A percentile compares a stretch with the other conserved stretches of the same genome.
Evolutionary conservation across 352 stramenopile species (phyloP).

Genomic region (Peronospora belbahrii): DNA sequence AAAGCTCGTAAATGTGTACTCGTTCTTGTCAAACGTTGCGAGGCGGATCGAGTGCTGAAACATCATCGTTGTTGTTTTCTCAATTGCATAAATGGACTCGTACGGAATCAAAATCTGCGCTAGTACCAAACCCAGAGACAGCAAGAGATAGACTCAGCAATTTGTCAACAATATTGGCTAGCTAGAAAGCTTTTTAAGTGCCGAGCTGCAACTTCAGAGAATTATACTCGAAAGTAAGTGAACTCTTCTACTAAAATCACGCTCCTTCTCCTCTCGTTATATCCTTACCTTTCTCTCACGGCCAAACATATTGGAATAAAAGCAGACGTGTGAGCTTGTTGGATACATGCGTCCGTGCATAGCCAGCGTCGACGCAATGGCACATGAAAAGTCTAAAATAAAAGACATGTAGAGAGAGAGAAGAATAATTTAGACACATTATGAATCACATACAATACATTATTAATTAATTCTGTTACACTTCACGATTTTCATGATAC

Average conservation of each 20-base stretch:
- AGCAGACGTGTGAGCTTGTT: slow-evolving; percentile 72
- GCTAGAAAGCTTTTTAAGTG: not conserved
- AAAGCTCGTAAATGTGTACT: slow-evolving; percentile 84
- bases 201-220: slow-evolving; percentile 11
- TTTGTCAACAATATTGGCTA: not conserved
- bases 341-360: slow-evolving; percentile 88
- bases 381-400: slow-evolving; percentile 71
- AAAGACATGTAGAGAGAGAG: no score
- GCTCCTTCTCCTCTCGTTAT: no score
- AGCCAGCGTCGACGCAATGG: slow-evolving; percentile 63
- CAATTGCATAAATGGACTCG: slow-evolving; percentile 69
- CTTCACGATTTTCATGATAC: no score
- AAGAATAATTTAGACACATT: no score
- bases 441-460: no score
- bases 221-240: slow-evolving; percentile 13
- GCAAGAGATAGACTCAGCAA: slow-evolving; percentile 11
- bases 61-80: slow-evolving; percentile 78
- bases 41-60: slow-evolving; percentile 76
- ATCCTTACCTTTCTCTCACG: slow-evolving; percentile 69
- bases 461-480: no score
- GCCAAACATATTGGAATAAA: slow-evolving; percentile 85
- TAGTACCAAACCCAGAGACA: slow-evolving; percentile 7
- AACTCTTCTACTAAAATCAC: slow-evolving; percentile 26
- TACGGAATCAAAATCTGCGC: slow-evolving; percentile 74
- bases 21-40: slow-evolving; percentile 49